Base-by-base conservation (phyloP, 768 basidiomycete species). In the Mycena rosella region DNA sequence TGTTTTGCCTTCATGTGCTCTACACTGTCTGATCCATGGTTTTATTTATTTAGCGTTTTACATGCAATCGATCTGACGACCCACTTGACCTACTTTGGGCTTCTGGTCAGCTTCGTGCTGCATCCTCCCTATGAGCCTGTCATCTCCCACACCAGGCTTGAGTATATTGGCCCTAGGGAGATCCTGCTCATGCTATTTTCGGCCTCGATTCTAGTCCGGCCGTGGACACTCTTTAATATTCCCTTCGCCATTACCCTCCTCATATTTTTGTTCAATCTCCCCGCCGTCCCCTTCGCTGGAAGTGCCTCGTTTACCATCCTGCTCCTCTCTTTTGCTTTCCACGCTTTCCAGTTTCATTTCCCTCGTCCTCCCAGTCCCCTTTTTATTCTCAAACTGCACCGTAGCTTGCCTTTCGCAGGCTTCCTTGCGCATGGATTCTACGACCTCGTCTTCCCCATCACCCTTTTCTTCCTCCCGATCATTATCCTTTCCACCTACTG, bases 381-480 rank as follows among this genome's bases (percentile, higher is more conserved):
- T 15, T 80, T 83, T 67, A 74, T 88, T 30, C 57, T 86, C 36
- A 74, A 76, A n/a, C 78, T 79, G 24, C 76, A 80, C 2, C 68
- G 68, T 20, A 74, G 75, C n/a, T 71, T 89, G 10, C 87, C 88
- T 4, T 77, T 88, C 13, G 80, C 84, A 2, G 74, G 78, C 15
- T 77, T 88, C 36, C 68, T 89, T 6, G 73, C 70, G 48, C 76
- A 78, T 57, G 80, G 81, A 18, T 64, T 87, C n/a, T 73, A 74
- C 3, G 75, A 75, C 34, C 75, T 83, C 20, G 71, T 85, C 48
- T 63, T 77, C 20, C 86, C 87, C 0, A 73, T 83, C 6, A 45
- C 82, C 5, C 48, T 82, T 9, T 86, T 87, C 71, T 88, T 88
- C 74, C 69, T 86, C 24, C 88, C 88, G 0, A 78, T 82, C 2